Conservation (phyloP, 352 stramenopile genomes). For the Pythium plurisporium region DNA sequence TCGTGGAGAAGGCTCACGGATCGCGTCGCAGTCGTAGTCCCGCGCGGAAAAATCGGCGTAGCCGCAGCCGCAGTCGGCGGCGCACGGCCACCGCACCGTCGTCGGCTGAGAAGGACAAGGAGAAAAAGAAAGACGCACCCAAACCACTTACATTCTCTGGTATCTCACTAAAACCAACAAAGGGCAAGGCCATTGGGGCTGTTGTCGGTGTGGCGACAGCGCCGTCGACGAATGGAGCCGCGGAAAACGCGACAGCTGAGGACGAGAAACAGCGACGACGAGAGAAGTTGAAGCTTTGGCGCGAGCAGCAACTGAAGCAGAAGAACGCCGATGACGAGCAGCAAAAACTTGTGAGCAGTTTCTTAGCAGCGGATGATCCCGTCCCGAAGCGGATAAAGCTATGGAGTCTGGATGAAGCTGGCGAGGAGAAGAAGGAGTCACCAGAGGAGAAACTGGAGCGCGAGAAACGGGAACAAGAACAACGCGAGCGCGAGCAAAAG, state of each 20-base stretch:
- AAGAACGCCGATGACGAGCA: slow-evolving; percentile 45
- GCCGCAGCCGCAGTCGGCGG: slow-evolving; percentile 30
- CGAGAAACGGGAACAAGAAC: slow-evolving; percentile 36
- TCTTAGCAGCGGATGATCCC: slow-evolving; percentile 65
- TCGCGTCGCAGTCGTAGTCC: slow-evolving; percentile 26
- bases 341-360: slow-evolving; percentile 26
- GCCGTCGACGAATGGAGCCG: not conserved
- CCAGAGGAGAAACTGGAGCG: slow-evolving; percentile 45
- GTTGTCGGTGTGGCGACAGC: not conserved
- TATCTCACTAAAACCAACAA: slow-evolving; percentile 55
- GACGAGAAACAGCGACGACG: slow-evolving; percentile 44
- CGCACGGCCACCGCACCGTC: not conserved
- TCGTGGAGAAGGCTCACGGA: not conserved
- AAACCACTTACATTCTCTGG: slow-evolving; percentile 59
- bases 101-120: too few relatives aligned
- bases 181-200: slow-evolving; percentile 6
- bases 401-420: slow-evolving; percentile 51
- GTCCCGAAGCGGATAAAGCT: slow-evolving; percentile 59
- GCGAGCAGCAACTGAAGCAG: slow-evolving; percentile 58
- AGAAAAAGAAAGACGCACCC: slow-evolving; percentile 2
- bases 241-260: not conserved
- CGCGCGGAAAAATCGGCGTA: slow-evolving; percentile 20
- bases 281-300: slow-evolving; percentile 51
- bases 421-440: slow-evolving; percentile 61
- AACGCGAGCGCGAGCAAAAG: slow-evolving; percentile 61